Evolutionary conservation across 306 rosid genomes (phyloP), one percentile per base, ranked within the genome.

Genomic region (Abrus precatorius): DNA sequence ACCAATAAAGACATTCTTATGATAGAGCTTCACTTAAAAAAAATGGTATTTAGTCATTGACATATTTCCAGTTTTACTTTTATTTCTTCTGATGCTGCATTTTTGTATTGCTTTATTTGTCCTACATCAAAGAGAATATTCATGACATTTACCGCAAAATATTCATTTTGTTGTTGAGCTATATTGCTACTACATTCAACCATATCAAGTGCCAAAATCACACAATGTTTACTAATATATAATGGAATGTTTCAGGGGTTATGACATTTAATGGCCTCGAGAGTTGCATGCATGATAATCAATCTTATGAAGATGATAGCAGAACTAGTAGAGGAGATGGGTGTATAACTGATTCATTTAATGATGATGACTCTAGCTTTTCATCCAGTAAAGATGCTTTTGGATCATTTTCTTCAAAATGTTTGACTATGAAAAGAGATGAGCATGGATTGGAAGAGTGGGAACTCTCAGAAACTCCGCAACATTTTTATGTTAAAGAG

Each of bases 381-480:
- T 90, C 97, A 68, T 94, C 95, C 5, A 91, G 94, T 54, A 94
- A 92, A 79, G 91, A 90, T 85, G 92, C 83, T 64, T 88, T 80
- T 69, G 95, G 92, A 57, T 92, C 95, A 33, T 88, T 90, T 87
- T 89, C 97, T 81, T 90, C 97, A 11, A 90, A 94, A 78, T 87
- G 90, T 89, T 73, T 89, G 82, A 75, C 88, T 20, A 79, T 49
- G 81, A 90, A 86, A 74, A 82, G 82, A 76, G 92, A 88, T 36
- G 89, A 84, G 52, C 90, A 79, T 8, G 85, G 78, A 56, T 77
- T 74, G 60, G 95, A 90, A 87, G 93, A 91, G 74, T 92, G 92
- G 95, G 92, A 89, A 45, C 89, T 76, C 57, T 62, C 86, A 38
- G 89, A 79, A 80, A 90, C 87, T 72, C 89, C 91, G 79, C 63